Evolutionary conservation across 305 asterid species (phyloP).

Genomic region (Withania somnifera): DNA sequence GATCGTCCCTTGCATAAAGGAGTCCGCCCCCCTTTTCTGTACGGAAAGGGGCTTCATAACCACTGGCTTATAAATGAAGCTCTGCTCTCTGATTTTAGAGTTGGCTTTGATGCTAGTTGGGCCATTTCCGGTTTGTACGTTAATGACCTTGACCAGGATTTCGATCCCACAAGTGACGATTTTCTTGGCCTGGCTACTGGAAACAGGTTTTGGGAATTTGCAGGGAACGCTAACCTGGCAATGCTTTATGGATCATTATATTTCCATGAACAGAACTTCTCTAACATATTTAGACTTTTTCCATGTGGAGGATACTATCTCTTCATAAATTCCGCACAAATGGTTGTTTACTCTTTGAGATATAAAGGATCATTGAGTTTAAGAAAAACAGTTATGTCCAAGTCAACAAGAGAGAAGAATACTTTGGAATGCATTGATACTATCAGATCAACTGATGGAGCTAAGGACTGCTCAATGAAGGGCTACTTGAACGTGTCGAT

Average conservation of each 20-base stretch:
- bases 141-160: slow-evolving; percentile 22
- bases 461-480: slow-evolving; percentile 26
- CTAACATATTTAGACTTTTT: slow-evolving; percentile 37
- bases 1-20: slow-evolving; percentile 82
- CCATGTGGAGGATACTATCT: slow-evolving; percentile 36
- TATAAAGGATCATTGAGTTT: slow-evolving; percentile 22
- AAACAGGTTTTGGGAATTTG: slow-evolving; percentile 41
- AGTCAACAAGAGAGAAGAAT: slow-evolving; percentile 17
- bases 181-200: slow-evolving; percentile 16
- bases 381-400: slow-evolving; percentile 24
- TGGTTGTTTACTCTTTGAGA: slow-evolving; percentile 37
- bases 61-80: slow-evolving; percentile 78
- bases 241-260: slow-evolving; percentile 69
- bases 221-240: slow-evolving; percentile 57
- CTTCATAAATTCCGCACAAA: slow-evolving; percentile 32
- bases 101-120: slow-evolving; percentile 67
- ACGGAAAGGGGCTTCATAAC: slow-evolving; percentile 63
- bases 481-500: slow-evolving; percentile 13
- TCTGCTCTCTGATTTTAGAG: slow-evolving; percentile 60
- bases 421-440: slow-evolving; percentile 36
- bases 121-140: slow-evolving; percentile 51
- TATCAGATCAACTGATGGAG: slow-evolving; percentile 24
- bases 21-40: slow-evolving; percentile 75
- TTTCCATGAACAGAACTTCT: slow-evolving; percentile 40
- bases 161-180: slow-evolving; percentile 3